These are phyloP conservation scores for Trypanosoma grayi DNA, from an alignment of 208 protist genomes.

Conservation along the genomic window DNA sequence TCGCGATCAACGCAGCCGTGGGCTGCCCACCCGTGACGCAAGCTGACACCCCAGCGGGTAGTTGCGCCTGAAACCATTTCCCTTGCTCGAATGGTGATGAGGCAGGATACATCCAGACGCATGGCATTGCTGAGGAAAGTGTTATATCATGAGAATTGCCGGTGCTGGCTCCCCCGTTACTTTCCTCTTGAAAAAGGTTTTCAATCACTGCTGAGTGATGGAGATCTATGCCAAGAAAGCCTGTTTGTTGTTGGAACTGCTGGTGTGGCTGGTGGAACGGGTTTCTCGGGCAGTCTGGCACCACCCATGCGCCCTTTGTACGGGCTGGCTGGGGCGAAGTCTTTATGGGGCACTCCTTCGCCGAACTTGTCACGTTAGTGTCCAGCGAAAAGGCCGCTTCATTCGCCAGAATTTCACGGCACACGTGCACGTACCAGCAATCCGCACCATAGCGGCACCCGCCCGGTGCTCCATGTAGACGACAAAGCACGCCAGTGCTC, in stretches of 20 bases:
- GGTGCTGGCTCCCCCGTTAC: background rate
- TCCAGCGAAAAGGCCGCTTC: slow-evolving; percentile 8
- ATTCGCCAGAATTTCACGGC: slow-evolving; percentile 48
- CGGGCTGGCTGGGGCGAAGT: too few relatives aligned
- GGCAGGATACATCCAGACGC: background rate
- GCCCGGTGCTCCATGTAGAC: slow-evolving; percentile 54
- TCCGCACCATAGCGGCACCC: slow-evolving; percentile 84
- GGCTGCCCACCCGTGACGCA: background rate
- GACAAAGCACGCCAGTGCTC: slow-evolving; percentile 47
- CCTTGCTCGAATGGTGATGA: background rate
- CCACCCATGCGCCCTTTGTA: too few relatives aligned
- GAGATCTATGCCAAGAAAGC: background rate
- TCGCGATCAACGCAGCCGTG: background rate
- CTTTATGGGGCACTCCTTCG: background rate
- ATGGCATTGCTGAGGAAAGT: background rate
- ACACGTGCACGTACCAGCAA: slow-evolving; percentile 85
- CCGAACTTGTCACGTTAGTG: background rate
- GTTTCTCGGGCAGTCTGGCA: background rate
- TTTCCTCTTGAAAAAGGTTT: background rate
- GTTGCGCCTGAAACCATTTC: background rate
- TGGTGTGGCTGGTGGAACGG: background rate
- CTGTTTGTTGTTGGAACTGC: background rate
- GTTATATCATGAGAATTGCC: background rate
- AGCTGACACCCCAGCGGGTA: background rate
- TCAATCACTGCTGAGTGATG: background rate